Evolutionary conservation across 2,329 filamentous ascomycete genomes (phyloP).

Genomic region (Talaromyces sp.): DNA sequence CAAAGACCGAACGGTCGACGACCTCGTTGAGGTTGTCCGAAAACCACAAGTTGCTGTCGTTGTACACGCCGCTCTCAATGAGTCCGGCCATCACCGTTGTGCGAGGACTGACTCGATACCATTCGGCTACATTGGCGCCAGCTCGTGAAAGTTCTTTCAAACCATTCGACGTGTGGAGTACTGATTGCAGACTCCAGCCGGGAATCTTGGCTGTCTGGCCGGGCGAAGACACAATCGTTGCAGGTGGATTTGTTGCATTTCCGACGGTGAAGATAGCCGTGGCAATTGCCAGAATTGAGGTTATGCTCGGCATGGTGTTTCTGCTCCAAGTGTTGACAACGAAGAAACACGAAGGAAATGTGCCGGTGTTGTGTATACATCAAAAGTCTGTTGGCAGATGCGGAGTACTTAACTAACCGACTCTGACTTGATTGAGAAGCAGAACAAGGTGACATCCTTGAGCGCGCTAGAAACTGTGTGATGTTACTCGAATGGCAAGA

Average conservation of each 20-base stretch:
- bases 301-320: neutral
- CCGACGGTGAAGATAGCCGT: constrained; percentile 1
- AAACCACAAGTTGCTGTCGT: constrained; percentile 54
- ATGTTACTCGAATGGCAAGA: neutral
- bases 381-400: neutral
- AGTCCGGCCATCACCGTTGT: constrained; percentile 58
- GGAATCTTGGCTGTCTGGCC: constrained; percentile 29
- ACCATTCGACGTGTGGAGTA: constrained; percentile 35
- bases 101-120: constrained; percentile 50
- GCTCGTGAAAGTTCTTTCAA: constrained; percentile 41
- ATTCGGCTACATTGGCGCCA: constrained; percentile 47
- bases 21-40: constrained; percentile 47
- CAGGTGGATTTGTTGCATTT: neutral
- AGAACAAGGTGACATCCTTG: constrained; percentile 2
- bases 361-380: neutral
- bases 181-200: constrained; percentile 52
- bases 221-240: constrained; percentile 23
- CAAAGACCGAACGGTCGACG: constrained; percentile 49
- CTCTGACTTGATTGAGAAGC: neutral
- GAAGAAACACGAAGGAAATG: neutral
- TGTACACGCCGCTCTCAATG: constrained; percentile 51
- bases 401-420: neutral
- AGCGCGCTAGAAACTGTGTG: neutral
- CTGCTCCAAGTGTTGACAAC: neutral
- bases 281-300: neutral